These are phyloP conservation scores for Achaetomium macrosporum DNA, from an alignment of 2,329 filamentous ascomycete species.

Conservation along the genomic window DNA sequence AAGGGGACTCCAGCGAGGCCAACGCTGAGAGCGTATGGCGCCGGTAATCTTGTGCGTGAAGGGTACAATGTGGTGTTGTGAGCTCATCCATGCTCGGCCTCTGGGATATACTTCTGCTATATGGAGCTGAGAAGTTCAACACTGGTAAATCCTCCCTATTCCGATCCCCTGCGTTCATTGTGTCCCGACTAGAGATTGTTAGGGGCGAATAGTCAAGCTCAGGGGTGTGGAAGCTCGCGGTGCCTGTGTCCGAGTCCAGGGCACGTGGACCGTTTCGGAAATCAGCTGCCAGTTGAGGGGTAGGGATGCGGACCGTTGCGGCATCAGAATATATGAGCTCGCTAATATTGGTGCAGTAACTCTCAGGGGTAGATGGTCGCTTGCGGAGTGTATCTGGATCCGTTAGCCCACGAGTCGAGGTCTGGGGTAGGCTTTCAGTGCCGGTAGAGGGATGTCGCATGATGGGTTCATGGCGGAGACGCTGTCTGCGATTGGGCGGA, in stretches of 20 bases:
- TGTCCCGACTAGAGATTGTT: neutral
- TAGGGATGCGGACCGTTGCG: constrained; percentile 25
- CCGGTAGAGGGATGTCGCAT: neutral
- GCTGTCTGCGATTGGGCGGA: neutral
- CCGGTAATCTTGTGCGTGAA: neutral
- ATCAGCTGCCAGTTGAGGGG: neutral
- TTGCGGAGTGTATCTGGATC: neutral
- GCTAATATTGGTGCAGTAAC: constrained; percentile 30
- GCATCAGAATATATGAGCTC: constrained; percentile 31
- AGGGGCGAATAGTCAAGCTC: neutral
- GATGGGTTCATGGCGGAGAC: neutral
- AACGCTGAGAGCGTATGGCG: neutral
- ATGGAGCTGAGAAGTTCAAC: neutral
- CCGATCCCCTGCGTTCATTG: too few species aligned
- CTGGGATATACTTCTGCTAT: neutral
- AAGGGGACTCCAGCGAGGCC: neutral
- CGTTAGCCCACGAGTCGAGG: neutral
- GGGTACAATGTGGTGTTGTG: neutral
- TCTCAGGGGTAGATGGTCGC: constrained; percentile 29
- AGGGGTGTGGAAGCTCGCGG: neutral
- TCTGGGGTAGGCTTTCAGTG: neutral
- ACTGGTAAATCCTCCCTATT: neutral
- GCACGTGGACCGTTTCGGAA: too few species aligned
- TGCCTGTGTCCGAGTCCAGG: neutral
- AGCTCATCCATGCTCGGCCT: neutral